Percentiles rank a stretch among this genome's conserved stretches.
Conservation (phyloP, 2,329 filamentous ascomycete species). For the Botrytis byssoidea region DNA sequence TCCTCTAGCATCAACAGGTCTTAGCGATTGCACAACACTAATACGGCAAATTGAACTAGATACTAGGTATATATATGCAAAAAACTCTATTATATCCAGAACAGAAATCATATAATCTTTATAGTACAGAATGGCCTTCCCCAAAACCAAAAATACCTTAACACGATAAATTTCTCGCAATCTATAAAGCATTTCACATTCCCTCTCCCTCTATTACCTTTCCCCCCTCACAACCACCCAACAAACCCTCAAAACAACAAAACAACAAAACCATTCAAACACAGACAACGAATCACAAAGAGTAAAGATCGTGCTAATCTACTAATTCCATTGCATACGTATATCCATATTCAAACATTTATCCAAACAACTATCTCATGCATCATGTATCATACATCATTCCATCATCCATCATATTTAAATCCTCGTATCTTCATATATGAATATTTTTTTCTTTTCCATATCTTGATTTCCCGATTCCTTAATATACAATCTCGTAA, state of each 20-base stretch:
- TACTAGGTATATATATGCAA: neutral
- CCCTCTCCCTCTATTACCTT: neutral
- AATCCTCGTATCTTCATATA: neutral
- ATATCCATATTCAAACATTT: neutral
- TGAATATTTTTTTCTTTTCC: neutral
- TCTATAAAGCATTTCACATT: neutral
- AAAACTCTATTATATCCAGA: neutral
- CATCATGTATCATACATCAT: neutral
- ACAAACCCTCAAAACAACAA: neutral
- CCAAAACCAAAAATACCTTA: neutral
- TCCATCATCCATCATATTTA: neutral
- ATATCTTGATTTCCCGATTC: neutral
- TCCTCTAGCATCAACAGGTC: accelerated
- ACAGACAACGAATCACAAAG: neutral
- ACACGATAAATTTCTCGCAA: neutral
- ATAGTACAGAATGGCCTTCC: neutral
- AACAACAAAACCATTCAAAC: neutral
- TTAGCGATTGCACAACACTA: neutral
- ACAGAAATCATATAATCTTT: neutral
- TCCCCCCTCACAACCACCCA: neutral
- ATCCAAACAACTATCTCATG: neutral
- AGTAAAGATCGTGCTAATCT: neutral
- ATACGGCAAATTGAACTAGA: neutral
- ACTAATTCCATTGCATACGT: neutral
- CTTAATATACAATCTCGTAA: neutral